phyloP scores from a whole-genome alignment of 495 filamentous ascomycete genomes.

The Neurospora sp. region DNA sequence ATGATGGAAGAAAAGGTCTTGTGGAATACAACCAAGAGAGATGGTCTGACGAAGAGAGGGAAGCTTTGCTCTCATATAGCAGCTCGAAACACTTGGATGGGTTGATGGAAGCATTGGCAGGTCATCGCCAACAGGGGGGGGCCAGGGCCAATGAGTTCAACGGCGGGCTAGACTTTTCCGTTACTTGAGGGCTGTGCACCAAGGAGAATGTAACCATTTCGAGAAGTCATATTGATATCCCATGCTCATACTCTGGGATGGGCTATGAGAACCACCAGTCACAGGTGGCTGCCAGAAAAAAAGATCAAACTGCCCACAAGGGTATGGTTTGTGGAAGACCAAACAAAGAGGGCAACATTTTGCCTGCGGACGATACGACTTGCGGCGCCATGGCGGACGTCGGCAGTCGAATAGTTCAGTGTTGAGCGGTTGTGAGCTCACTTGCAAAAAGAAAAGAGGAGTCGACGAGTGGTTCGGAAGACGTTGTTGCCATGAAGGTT shows the following conservation, averaged over 20 bases:
- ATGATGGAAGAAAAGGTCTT: not conserved
- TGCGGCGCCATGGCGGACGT: not conserved
- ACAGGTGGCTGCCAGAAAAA: not conserved
- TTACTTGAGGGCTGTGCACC: not conserved
- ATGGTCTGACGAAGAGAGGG: not conserved
- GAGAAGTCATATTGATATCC: not conserved
- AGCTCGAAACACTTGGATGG: not conserved
- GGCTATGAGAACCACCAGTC: not conserved
- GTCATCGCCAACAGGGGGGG: conserved; percentile 1
- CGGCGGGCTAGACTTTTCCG: not conserved
- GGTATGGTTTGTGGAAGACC: not conserved
- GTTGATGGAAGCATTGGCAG: not conserved
- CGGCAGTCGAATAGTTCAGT: not conserved
- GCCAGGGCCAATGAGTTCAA: not conserved
- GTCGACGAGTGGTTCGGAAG: not conserved
- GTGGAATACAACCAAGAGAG: not conserved
- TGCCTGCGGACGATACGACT: not conserved
- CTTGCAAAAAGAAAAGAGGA: not conserved
- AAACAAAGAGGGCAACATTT: not conserved
- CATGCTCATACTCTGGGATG: not conserved
- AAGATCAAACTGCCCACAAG: not conserved
- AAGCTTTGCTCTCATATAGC: conserved; percentile 9
- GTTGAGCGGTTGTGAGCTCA: not conserved
- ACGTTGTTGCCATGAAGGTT: not conserved
- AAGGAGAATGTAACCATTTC: not conserved